Percentiles rank a stretch among this genome's conserved stretches.
Evolutionary conservation across 495 filamentous ascomycete genomes (phyloP).

Genomic region (Cercophora scortea): DNA sequence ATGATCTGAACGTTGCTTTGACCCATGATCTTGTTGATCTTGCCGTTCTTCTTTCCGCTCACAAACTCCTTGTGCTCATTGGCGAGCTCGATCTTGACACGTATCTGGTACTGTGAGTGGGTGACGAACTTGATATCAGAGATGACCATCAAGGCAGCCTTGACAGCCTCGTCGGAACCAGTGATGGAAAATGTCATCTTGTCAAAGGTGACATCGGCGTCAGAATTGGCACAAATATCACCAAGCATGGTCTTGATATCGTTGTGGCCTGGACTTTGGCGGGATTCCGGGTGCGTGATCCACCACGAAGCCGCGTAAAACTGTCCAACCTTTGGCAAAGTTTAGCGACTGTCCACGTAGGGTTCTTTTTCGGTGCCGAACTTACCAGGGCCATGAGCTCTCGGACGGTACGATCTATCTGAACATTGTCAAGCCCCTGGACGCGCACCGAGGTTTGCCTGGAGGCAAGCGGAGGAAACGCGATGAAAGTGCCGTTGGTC

Average conservation of each 20-base stretch:
- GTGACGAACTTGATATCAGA: constrained; percentile 85
- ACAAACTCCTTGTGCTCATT: constrained; percentile 99
- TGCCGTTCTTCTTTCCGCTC: constrained; percentile 98
- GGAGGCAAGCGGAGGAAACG: constrained; percentile 78
- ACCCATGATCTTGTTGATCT: constrained; percentile 99
- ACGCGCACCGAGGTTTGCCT: constrained; percentile 73
- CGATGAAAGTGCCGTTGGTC: constrained; percentile 86
- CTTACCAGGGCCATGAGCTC: constrained; percentile 90
- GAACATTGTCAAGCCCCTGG: constrained; percentile 84
- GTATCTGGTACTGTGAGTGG: constrained; percentile 81
- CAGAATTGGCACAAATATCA: constrained; percentile 93
- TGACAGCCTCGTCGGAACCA: constrained; percentile 91
- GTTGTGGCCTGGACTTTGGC: constrained; percentile 60
- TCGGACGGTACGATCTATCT: constrained; percentile 86
- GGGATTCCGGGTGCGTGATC: constrained; percentile 70
- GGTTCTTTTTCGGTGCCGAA: not conserved
- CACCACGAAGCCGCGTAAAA: constrained; percentile 98
- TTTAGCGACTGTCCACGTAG: constrained; percentile 18
- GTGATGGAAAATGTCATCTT: constrained; percentile 89
- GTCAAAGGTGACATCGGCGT: constrained; percentile 89
- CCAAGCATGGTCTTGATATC: constrained; percentile 86
- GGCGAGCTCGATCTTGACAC: constrained; percentile 95
- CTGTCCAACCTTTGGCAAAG: constrained; percentile 63
- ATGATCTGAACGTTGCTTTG: constrained; percentile 98
- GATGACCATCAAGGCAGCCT: constrained; percentile 85